phyloP scores from a whole-genome alignment of 306 rosid genomes.

The Cucurbita maxima region DNA sequence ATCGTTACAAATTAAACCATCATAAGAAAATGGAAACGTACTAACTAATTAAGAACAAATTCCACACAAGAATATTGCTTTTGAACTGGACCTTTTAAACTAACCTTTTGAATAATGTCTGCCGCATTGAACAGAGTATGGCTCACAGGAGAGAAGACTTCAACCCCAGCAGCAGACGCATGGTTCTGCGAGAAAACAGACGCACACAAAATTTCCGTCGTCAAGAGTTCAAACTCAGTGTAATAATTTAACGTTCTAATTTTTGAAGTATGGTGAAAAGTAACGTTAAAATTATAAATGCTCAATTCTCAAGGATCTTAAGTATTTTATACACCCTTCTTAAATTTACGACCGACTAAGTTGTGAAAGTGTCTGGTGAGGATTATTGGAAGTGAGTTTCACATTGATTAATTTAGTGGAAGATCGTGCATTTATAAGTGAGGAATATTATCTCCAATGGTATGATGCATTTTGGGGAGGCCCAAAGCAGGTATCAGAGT shows the following conservation, averaged over 20 bases:
- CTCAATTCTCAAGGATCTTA: background rate
- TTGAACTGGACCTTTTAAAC: background rate
- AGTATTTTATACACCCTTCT: background rate
- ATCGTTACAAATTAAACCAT: conserved; percentile 5
- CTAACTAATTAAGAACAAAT: background rate
- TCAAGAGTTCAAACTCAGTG: background rate
- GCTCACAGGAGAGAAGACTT: conserved; percentile 75
- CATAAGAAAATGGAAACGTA: conserved; percentile 2
- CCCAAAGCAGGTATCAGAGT: too few relatives aligned
- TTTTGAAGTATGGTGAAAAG: background rate
- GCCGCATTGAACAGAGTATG: conserved; percentile 75
- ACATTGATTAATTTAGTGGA: too few relatives aligned
- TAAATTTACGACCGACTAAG: background rate
- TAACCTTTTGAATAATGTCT: conserved; percentile 60
- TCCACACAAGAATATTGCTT: background rate
- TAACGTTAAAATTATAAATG: background rate
- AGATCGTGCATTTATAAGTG: too few relatives aligned
- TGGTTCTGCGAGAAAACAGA: conserved; percentile 20
- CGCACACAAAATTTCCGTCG: background rate
- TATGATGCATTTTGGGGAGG: too few relatives aligned
- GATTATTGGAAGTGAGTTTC: too few relatives aligned
- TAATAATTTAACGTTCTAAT: background rate
- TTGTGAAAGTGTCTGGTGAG: background rate
- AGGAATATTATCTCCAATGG: too few relatives aligned
- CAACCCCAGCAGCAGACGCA: conserved; percentile 54